Evolutionary conservation across 2,329 filamentous ascomycete species (phyloP), one percentile per base, ranked within the genome.

Genomic region (Trichoderma breve): DNA sequence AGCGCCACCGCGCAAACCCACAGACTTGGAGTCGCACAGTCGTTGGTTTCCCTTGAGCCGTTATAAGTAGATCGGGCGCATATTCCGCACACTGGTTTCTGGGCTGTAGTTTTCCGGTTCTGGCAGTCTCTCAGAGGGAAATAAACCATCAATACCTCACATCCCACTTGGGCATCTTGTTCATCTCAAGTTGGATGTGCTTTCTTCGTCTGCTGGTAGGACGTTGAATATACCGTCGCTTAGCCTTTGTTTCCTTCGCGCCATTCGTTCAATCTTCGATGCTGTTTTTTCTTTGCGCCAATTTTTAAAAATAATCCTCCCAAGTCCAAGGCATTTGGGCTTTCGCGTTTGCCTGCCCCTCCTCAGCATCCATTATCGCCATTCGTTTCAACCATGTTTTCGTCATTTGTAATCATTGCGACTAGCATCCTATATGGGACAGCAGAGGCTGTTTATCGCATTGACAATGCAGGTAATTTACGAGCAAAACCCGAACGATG

Each of bases 131-230:
- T 53, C 18, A n/a, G 28, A 43, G 12, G 34, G 8, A 43, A 43
- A 39, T 26, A 62, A n/a, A 61, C 5, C 30, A n/a, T 24, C 9
- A 12, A 14, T 3, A 14, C 5, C 47, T 61, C 57, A 34, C 32
- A 21, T 32, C 5, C 1, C 21, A 51, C 39, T 15, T 47, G 28
- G 15, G 14, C 18, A 7, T 26, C 2, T 32, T 2, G 4, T 64
- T 14, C 26, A 51, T 32, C 15, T 51, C 26, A 15, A 1, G 18
- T 32, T 21, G 5, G 26, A 11, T 15, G 34, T 51, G 5, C 18
- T 12, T 24, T 51, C 39, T 30, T 51, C 61, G 61, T 64, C 61
- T 51, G 61, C 61, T 64, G 61, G 61, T 51, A 64, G 26, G 61
- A 47, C 61, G 61, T 64, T 26, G 39, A 32, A 30, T 6, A 11